These are phyloP conservation scores for Ophiostoma tasmaniense DNA, from an alignment of 2,329 filamentous ascomycete genomes.

Conservation along the genomic window DNA sequence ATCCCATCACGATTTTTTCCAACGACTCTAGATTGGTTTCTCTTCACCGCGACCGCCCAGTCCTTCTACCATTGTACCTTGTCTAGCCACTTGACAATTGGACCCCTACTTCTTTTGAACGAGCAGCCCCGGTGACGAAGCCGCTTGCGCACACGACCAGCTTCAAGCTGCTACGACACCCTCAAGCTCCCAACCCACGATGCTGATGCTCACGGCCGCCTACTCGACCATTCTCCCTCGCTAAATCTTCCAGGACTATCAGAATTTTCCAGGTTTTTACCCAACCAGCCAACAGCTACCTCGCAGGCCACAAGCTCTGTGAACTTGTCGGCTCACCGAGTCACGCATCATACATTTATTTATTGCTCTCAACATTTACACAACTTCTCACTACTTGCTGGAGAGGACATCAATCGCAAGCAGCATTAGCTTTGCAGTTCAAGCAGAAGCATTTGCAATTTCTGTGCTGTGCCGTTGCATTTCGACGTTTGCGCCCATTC, in stretches of 20 bases:
- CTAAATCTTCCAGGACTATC: constrained; percentile 21
- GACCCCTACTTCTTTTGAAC: neutral
- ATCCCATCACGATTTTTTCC: neutral
- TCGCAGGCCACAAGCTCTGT: neutral
- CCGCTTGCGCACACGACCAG: constrained; percentile 9
- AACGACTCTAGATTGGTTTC: neutral
- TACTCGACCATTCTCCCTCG: constrained; percentile 24
- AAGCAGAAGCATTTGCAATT: neutral
- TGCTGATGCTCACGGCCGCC: constrained; percentile 24
- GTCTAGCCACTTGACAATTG: neutral
- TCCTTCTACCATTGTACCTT: neutral
- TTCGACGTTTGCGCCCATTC: neutral
- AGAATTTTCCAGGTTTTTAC: neutral
- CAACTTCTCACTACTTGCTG: neutral
- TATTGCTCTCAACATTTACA: neutral
- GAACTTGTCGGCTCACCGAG: neutral
- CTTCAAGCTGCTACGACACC: constrained; percentile 1
- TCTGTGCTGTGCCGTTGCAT: neutral
- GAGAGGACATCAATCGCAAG: neutral
- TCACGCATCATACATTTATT: neutral
- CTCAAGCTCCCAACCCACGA: constrained; percentile 19
- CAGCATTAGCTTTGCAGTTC: neutral
- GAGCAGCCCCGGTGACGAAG: neutral
- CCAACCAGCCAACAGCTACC: neutral
- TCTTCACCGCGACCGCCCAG: neutral